Evolutionary conservation across 108 stramenopile genomes (phyloP).

Genomic region (Cyclotella sp.): DNA sequence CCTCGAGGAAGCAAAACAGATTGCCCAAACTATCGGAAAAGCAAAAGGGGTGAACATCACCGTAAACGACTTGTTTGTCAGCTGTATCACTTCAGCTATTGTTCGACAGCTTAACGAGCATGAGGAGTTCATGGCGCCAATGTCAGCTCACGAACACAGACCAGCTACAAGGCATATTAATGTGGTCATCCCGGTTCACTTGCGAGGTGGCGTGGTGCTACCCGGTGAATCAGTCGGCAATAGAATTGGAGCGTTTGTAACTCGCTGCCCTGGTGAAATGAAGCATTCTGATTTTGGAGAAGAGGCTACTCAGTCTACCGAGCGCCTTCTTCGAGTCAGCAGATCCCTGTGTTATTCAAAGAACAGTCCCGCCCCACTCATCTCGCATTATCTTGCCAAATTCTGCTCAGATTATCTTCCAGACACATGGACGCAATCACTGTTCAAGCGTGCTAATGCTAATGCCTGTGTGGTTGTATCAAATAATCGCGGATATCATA

Average conservation of each 20-base stretch:
- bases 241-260: conserved; percentile 84
- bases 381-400: conserved; percentile 63
- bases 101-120: conserved; percentile 69
- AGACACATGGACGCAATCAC: conserved; percentile 41
- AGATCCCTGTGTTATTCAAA: conserved; percentile 58
- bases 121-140: conserved; percentile 31
- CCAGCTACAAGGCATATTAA: conserved; percentile 51
- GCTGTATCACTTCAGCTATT: conserved; percentile 73
- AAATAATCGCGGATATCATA: conserved; percentile 71
- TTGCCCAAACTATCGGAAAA: conserved; percentile 50
- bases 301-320: conserved; percentile 23
- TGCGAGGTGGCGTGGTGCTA: conserved; percentile 76
- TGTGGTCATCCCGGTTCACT: conserved; percentile 82
- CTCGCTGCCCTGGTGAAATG: conserved; percentile 68
- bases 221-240: conserved; percentile 84
- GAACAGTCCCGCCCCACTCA: conserved; percentile 67
- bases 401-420: conserved; percentile 53
- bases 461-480: conserved; percentile 77
- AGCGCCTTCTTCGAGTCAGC: conserved; percentile 70
- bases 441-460: conserved; percentile 69
- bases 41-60: conserved; percentile 55
- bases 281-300: conserved; percentile 32
- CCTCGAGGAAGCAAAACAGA: conserved; percentile 75
- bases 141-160: conserved; percentile 24
- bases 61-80: conserved; percentile 86